Percentiles rank a stretch among this genome's conserved stretches.
These are phyloP conservation scores for Neonectria punicea DNA, from an alignment of 2,329 filamentous ascomycete species.

Conservation along the genomic window DNA sequence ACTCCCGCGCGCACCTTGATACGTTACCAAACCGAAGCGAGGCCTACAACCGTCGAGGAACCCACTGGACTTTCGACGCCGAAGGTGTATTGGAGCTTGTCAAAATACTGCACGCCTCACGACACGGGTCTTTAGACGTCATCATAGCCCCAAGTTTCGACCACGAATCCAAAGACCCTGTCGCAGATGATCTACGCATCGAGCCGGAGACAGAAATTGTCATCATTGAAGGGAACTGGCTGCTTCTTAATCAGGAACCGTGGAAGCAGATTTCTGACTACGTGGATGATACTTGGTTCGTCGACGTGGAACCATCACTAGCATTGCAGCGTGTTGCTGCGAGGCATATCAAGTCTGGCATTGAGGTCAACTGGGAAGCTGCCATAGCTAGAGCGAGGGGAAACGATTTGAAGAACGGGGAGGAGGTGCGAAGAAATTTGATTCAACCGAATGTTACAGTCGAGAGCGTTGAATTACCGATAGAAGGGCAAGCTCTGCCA, in stretches of 20 bases:
- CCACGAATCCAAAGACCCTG: constrained; percentile 13
- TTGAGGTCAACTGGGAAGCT: constrained; percentile 10
- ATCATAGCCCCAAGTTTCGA: constrained; percentile 19
- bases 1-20: constrained; percentile 6
- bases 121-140: neutral
- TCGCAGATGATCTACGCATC: constrained; percentile 7
- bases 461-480: neutral
- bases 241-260: constrained; percentile 5
- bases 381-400: neutral
- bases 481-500: neutral
- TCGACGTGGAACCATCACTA: constrained; percentile 7
- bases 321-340: constrained; percentile 6
- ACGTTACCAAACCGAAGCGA: constrained; percentile 4
- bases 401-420: constrained; percentile 14
- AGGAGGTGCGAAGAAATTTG: constrained; percentile 6
- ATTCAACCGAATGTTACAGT: constrained; percentile 11
- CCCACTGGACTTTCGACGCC: constrained; percentile 15
- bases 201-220: constrained; percentile 3
- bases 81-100: constrained; percentile 1
- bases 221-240: constrained; percentile 18
- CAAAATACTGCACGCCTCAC: constrained; percentile 2
- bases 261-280: constrained; percentile 3
- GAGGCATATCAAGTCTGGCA: constrained; percentile 8
- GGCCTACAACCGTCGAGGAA: constrained; percentile 6
- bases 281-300: constrained; percentile 18